Evolutionary conservation across 2,329 filamentous ascomycete genomes (phyloP).

Genomic region (Celoporthe dispersa): DNA sequence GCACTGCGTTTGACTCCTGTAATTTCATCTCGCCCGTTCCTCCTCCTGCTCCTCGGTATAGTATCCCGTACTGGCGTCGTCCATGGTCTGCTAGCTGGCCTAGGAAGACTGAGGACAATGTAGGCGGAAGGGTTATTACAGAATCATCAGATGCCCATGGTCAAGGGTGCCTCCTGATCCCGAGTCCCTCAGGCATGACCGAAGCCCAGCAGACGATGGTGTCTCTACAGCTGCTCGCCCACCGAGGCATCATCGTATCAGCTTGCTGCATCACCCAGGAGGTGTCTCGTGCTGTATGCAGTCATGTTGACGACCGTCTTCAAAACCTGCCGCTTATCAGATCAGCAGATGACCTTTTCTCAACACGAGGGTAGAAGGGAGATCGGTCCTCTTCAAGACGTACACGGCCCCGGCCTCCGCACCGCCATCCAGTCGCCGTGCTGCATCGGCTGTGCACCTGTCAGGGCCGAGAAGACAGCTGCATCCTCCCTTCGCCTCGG

Average conservation of each 20-base stretch:
- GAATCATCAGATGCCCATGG: neutral
- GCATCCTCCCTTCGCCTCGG: constrained; percentile 9
- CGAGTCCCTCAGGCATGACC: neutral
- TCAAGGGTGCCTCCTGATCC: neutral
- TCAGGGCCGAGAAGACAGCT: constrained; percentile 23
- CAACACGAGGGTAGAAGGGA: neutral
- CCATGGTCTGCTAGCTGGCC: neutral
- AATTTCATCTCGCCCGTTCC: neutral
- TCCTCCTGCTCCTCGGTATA: neutral
- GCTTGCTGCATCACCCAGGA: neutral
- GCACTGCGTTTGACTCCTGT: neutral
- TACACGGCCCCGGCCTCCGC: constrained; percentile 8
- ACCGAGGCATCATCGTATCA: too few relatives aligned
- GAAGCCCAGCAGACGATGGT: neutral
- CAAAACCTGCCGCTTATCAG: neutral
- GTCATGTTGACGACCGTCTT: constrained; percentile 7
- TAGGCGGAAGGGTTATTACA: neutral
- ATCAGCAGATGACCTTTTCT: neutral
- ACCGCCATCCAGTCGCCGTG: constrained; percentile 12
- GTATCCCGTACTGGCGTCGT: neutral
- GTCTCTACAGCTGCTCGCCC: neutral
- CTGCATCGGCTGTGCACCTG: constrained; percentile 22
- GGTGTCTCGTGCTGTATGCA: constrained; percentile 5
- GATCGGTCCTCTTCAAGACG: neutral
- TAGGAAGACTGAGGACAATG: neutral